Evolutionary conservation across 2,329 filamentous ascomycete genomes (phyloP), one percentile per base, ranked within the genome.

Genomic region (Apiospora hydei): DNA sequence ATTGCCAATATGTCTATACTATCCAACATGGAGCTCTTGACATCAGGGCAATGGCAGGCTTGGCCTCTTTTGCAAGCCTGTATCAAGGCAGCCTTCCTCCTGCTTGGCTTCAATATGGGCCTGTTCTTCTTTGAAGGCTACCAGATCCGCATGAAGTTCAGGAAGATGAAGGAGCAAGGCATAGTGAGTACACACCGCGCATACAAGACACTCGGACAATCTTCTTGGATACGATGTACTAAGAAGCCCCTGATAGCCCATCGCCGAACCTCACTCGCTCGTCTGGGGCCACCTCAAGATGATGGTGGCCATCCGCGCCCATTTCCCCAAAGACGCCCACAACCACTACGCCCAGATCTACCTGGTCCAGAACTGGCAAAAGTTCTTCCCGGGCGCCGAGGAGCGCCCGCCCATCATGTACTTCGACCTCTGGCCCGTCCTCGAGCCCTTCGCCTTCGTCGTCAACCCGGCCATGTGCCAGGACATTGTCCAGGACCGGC

Each of bases 381-480:
- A 78, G 41, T 78, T 75, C 49, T 76, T 78, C 6, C 75, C 77
- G 3, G 30, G 77, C 21, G 75, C 74, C 14, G 71, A 74, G 21
- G 68, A 71, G 18, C 76, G 77, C 69, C 69, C 78, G 34, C 73
- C 78, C 67, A 79, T 83, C 64, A n/a, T 72, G 13, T 72, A 72
- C 11, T 69, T 83, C 14, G 82, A 84, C 70, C 70, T 78, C 24
- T 82, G 81, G 79, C 82, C 82, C 5, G 72, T 83, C 26, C 73
- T 74, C 1, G 24, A 69, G 2, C 76, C 79, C 10, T 80, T 82
- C 75, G 57, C 82, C 2, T 76, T 81, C 41, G 75, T 84, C 18
- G 73, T 77, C 46, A 75, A 82, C 49, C 80, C 82, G 3, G 79
- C 79, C 8, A 76, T 84, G 44, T 79, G 78, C 34, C 75, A 80